phyloP scores from a whole-genome alignment of 23 red algal genomes.

The Gracilaria caudata region DNA sequence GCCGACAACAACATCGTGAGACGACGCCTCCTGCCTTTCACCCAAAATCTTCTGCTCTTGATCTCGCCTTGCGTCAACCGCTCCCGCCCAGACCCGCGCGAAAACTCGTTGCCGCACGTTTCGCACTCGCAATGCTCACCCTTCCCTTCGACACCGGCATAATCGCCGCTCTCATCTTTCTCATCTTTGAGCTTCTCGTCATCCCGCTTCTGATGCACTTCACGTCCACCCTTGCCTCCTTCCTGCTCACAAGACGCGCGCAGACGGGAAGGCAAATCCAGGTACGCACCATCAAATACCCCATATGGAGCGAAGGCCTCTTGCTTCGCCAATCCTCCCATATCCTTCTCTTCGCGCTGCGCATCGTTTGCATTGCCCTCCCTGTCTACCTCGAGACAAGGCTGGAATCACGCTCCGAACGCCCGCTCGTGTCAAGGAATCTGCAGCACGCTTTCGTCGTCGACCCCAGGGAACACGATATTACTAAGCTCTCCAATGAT shows the following conservation, averaged over 20 bases:
- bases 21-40: too few relatives aligned
- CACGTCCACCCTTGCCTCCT: background rate
- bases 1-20: too few relatives aligned
- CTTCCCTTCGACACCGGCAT: background rate
- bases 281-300: background rate
- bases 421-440: background rate
- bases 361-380: background rate
- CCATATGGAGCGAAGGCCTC: slow-evolving; percentile 5
- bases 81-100: too few relatives aligned
- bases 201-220: background rate
- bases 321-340: background rate
- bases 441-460: background rate
- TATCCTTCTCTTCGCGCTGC: background rate
- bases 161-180: background rate
- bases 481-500: background rate
- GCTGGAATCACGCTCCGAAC: background rate
- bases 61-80: too few relatives aligned
- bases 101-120: too few relatives aligned
- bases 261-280: background rate
- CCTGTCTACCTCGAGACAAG: slow-evolving; percentile 6
- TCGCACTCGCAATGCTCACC: background rate
- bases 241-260: background rate
- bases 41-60: too few relatives aligned
- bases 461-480: background rate
- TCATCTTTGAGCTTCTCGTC: background rate